A percentile compares a stretch with the other conserved stretches of the same genome.
Evolutionary conservation across 352 stramenopile genomes (phyloP).

Genomic region (Vaucheria bursata): DNA sequence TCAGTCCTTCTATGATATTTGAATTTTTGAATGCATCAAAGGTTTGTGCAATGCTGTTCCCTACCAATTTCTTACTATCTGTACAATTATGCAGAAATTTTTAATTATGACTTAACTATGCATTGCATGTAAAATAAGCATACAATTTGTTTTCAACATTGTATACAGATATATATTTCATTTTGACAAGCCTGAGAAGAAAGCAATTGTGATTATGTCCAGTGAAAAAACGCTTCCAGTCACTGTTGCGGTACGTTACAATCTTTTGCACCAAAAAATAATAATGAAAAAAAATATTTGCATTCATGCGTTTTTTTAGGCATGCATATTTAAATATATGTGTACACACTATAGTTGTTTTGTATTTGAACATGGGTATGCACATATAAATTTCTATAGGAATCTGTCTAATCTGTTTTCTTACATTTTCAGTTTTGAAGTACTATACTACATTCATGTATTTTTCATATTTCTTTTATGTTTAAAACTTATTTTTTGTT

Average conservation of each 20-base stretch:
- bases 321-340: neutral
- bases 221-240: conserved; percentile 44
- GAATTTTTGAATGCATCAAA: too few species aligned
- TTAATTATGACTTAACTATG: too few species aligned
- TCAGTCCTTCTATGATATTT: too few species aligned
- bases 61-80: too few species aligned
- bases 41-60: too few species aligned
- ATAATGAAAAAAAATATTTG: neutral
- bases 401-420: too few species aligned
- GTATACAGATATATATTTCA: conserved; percentile 20
- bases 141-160: too few species aligned
- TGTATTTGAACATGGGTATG: too few species aligned
- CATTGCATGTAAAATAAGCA: too few species aligned
- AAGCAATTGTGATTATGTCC: conserved; percentile 41
- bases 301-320: neutral
- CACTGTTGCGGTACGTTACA: neutral
- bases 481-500: neutral
- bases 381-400: too few species aligned
- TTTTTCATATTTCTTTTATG: neutral
- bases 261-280: neutral
- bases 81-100: too few species aligned
- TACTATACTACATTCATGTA: neutral
- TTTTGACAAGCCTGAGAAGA: conserved; percentile 30
- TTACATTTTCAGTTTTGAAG: too few species aligned
- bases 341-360: neutral